Conservation (phyloP, 1,284 basidiomycete species). For the Cryptococcus sp. region DNA sequence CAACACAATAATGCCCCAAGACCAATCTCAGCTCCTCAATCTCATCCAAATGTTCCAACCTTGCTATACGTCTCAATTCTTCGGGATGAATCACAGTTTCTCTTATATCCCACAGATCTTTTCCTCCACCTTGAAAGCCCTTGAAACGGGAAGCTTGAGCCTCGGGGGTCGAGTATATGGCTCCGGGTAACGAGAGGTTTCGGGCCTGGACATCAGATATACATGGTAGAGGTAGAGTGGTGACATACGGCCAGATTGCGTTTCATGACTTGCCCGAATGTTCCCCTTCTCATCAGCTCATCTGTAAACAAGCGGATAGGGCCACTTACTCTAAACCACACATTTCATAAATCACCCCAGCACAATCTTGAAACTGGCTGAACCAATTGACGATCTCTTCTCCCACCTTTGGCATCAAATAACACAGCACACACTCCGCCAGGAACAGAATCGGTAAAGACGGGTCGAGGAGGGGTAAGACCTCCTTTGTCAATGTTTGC, state of each 20-base stretch:
- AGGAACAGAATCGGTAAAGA: conserved; percentile 71
- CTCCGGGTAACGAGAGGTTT: conserved; percentile 69
- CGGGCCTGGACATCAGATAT: conserved; percentile 55
- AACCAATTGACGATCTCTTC: conserved; percentile 70
- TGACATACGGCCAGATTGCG: conserved; percentile 67
- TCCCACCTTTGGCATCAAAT: conserved; percentile 65
- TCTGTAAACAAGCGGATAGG: background rate
- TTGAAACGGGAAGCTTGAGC: conserved; percentile 64
- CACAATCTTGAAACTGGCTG: conserved; percentile 51
- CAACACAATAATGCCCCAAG: conserved; percentile 78
- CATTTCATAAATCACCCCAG: conserved; percentile 77
- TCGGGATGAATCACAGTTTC: conserved; percentile 53
- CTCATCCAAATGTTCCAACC: conserved; percentile 81
- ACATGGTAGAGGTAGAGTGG: background rate
- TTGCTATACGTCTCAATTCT: conserved; percentile 69
- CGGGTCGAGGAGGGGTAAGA: conserved; percentile 56
- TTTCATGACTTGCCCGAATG: conserved; percentile 83
- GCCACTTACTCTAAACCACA: conserved; percentile 60
- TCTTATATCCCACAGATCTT: conserved; percentile 66
- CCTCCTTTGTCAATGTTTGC: conserved; percentile 7
- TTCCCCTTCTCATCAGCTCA: conserved; percentile 50
- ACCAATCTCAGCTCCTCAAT: conserved; percentile 87
- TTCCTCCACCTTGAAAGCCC: conserved; percentile 45
- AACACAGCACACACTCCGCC: conserved; percentile 89
- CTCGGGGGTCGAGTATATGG: conserved; percentile 56